Conservation (phyloP, 371 early-diverging fungal species). For the Saksenaea vasiformis region DNA sequence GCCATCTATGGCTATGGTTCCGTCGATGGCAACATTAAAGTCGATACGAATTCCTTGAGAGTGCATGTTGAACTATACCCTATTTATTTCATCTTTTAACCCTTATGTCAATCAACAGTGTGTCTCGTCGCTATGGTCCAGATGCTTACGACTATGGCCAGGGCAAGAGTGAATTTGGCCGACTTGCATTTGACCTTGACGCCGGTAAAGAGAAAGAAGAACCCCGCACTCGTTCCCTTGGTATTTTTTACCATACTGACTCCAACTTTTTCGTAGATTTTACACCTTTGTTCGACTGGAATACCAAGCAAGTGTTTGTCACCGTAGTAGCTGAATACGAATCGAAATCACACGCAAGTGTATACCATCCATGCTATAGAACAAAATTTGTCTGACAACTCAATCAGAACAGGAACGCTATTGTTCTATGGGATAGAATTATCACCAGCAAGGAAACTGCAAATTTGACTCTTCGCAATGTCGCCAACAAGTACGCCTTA, state of each 20-base stretch:
- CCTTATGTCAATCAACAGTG: slow-evolving; percentile 22
- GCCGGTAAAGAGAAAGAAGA: slow-evolving; percentile 75
- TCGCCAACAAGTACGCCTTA: slow-evolving; percentile 77
- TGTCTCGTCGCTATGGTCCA: slow-evolving; percentile 61
- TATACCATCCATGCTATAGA: background rate
- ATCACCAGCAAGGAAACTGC: slow-evolving; percentile 74
- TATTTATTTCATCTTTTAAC: background rate
- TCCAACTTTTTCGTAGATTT: slow-evolving; percentile 63
- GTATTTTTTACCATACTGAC: background rate
- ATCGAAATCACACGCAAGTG: slow-evolving; percentile 60
- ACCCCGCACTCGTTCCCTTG: background rate
- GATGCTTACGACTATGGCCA: slow-evolving; percentile 67
- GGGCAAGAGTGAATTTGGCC: slow-evolving; percentile 67
- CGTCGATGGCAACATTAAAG: slow-evolving; percentile 32
- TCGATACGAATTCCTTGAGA: slow-evolving; percentile 53
- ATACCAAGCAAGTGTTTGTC: slow-evolving; percentile 94
- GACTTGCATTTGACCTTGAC: slow-evolving; percentile 71
- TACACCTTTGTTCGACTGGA: slow-evolving; percentile 89
- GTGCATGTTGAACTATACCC: slow-evolving; percentile 42
- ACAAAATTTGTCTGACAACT: background rate
- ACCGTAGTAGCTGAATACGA: slow-evolving; percentile 85
- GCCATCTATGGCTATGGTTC: slow-evolving; percentile 49
- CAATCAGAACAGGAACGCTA: slow-evolving; percentile 64
- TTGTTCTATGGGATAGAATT: slow-evolving; percentile 93
- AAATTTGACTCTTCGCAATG: slow-evolving; percentile 54